phyloP scores from a whole-genome alignment of 2,329 filamentous ascomycete species.

The Ophiocordyceps australis region DNA sequence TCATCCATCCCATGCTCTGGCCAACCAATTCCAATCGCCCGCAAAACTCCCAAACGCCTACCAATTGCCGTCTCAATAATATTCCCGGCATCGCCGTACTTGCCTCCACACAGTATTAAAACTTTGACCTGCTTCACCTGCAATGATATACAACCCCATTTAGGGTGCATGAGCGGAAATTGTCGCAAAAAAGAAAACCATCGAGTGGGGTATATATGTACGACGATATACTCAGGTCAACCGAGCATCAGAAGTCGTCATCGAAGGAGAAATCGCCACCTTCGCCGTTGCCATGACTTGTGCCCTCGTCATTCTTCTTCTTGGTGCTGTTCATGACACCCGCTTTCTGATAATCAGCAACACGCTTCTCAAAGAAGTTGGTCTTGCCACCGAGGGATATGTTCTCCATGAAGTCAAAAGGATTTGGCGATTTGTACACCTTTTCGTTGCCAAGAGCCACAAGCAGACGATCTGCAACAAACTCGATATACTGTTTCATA shows the following conservation, averaged over 20 bases:
- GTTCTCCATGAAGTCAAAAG: conserved; percentile 99
- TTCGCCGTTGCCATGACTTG: conserved; percentile 29
- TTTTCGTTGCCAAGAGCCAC: conserved; percentile 88
- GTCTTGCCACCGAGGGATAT: conserved; percentile 98
- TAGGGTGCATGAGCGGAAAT: too few species aligned
- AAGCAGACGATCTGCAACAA: conserved; percentile 89
- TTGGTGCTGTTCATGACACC: conserved; percentile 91
- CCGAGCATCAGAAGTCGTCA: conserved; percentile 72
- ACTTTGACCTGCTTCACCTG: too few species aligned
- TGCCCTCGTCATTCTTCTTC: conserved; percentile 42
- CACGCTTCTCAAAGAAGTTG: conserved; percentile 99
- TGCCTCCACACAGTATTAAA: too few species aligned
- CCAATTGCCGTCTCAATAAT: too few species aligned
- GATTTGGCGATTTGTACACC: conserved; percentile 82
- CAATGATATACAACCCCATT: too few species aligned
- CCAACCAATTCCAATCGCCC: conserved; percentile 2
- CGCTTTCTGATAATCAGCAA: conserved; percentile 98
- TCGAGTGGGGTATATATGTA: conserved; percentile 8
- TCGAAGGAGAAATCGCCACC: conserved; percentile 82
- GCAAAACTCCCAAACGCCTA: too few species aligned
- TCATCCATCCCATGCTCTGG: conserved; percentile 4
- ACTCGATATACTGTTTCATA: conserved; percentile 99
- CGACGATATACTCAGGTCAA: conserved; percentile 10
- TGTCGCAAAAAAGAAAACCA: too few species aligned
- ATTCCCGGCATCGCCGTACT: too few species aligned